Percentiles rank a stretch among this genome's conserved stretches.
Evolutionary conservation across 2,329 filamentous ascomycete species (phyloP).

Genomic region (Hypomyces rosellus): DNA sequence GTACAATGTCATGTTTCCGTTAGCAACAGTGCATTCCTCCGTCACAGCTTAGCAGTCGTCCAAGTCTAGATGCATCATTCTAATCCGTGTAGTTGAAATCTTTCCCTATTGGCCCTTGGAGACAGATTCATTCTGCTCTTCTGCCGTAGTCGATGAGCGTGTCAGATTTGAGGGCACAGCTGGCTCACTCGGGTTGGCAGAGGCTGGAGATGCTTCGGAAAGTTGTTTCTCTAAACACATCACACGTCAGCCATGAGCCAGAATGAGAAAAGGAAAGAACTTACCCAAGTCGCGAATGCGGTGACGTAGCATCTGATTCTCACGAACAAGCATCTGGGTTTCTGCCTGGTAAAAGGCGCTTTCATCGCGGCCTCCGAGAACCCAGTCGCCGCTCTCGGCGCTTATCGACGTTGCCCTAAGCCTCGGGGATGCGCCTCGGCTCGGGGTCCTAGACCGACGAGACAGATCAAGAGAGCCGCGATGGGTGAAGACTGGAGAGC

Average conservation of each 20-base stretch:
- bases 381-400: constrained; percentile 54
- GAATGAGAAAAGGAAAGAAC: constrained; percentile 13
- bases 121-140: constrained; percentile 6
- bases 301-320: constrained; percentile 77
- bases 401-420: constrained; percentile 53
- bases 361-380: constrained; percentile 63
- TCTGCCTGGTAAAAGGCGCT: constrained; percentile 77
- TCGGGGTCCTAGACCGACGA: constrained; percentile 53
- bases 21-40: no score
- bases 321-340: constrained; percentile 67
- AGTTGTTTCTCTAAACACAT: constrained; percentile 4
- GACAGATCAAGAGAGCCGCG: constrained; percentile 55
- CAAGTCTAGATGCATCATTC: not conserved
- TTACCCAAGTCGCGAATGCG: constrained; percentile 67
- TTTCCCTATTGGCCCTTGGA: not conserved
- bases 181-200: constrained; percentile 1
- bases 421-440: constrained; percentile 50
- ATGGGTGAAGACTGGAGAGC: constrained; percentile 44
- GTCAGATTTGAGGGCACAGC: constrained; percentile 15
- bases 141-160: constrained; percentile 7
- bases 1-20: no score
- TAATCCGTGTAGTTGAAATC: no score
- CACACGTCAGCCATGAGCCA: not conserved
- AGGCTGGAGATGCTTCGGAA: constrained; percentile 2
- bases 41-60: not conserved